A percentile compares a stretch with the other conserved stretches of the same genome.
phyloP scores from a whole-genome alignment of 495 filamentous ascomycete genomes.

The Cercophora sp. region DNA sequence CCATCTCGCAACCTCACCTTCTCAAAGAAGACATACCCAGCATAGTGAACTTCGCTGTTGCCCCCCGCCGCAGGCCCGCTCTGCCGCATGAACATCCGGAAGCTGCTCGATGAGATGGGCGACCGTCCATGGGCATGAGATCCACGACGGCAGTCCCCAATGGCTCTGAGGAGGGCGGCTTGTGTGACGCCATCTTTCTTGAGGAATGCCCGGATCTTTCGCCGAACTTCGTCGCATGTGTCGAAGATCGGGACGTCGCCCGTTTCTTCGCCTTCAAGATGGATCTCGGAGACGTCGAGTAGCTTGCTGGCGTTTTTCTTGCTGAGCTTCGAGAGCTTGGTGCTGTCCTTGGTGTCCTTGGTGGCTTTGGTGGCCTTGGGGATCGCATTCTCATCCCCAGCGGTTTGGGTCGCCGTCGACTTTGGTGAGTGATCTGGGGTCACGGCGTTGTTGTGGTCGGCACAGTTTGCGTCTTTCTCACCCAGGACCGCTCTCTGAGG shows the following conservation, averaged over 20 bases:
- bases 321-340: too few species aligned
- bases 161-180: slow-evolving; percentile 43
- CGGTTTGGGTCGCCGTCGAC: too few species aligned
- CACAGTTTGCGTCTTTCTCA: too few species aligned
- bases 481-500: too few species aligned
- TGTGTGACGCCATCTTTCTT: slow-evolving; percentile 40
- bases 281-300: slow-evolving; percentile 29
- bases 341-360: too few species aligned
- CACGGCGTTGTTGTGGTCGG: too few species aligned
- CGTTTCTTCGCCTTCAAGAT: slow-evolving; percentile 35
- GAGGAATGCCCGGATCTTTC: slow-evolving; percentile 48
- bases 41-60: slow-evolving; percentile 40
- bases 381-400: too few species aligned
- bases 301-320: neutral
- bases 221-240: slow-evolving; percentile 50
- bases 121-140: too few species aligned
- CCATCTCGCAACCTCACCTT: slow-evolving; percentile 49
- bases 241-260: slow-evolving; percentile 44
- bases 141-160: slow-evolving; percentile 24
- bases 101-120: slow-evolving; percentile 18
- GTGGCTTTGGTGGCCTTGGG: too few species aligned
- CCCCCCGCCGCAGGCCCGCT: slow-evolving; percentile 43
- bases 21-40: slow-evolving; percentile 52
- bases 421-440: too few species aligned
- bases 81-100: slow-evolving; percentile 43